Conservation (phyloP, 1,284 basidiomycete species). For the Tetrapyrgos nigripes region DNA sequence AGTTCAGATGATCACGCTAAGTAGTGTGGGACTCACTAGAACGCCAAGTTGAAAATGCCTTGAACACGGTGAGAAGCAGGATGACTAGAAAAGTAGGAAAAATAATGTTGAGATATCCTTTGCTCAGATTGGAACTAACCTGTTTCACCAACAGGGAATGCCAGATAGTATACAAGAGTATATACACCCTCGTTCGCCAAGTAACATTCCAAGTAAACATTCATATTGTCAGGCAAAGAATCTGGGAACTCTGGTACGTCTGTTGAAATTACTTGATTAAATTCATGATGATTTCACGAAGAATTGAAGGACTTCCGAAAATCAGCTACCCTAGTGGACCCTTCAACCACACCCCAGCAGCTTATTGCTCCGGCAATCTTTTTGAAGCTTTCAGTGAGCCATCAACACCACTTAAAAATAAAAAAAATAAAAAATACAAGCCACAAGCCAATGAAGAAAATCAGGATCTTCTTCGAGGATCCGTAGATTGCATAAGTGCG, state of each 20-base stretch:
- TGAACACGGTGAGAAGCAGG: conserved; percentile 20
- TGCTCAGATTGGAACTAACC: conserved; percentile 4
- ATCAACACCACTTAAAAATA: not conserved
- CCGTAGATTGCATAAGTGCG: conserved; percentile 26
- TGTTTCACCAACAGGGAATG: conserved; percentile 20
- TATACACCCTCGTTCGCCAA: not conserved
- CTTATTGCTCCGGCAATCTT: not conserved
- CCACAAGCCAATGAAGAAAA: conserved; percentile 22
- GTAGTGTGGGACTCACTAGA: not conserved
- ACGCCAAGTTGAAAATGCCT: conserved; percentile 22
- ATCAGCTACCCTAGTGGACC: no score
- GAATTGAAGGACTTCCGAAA: no score
- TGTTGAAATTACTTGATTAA: not conserved
- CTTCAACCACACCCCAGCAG: no score
- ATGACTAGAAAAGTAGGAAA: conserved; percentile 15
- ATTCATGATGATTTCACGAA: no score
- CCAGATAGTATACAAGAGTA: conserved; percentile 16
- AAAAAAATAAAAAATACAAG: conserved; percentile 13
- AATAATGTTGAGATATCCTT: not conserved
- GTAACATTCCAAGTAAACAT: not conserved
- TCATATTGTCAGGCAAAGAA: no score
- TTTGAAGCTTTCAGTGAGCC: not conserved
- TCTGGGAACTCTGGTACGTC: no score
- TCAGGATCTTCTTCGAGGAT: conserved; percentile 20
- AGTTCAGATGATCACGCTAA: no score